These are phyloP conservation scores for Nepenthes mirabilis DNA, from an alignment of 148 eudicot species.

Conservation along the genomic window DNA sequence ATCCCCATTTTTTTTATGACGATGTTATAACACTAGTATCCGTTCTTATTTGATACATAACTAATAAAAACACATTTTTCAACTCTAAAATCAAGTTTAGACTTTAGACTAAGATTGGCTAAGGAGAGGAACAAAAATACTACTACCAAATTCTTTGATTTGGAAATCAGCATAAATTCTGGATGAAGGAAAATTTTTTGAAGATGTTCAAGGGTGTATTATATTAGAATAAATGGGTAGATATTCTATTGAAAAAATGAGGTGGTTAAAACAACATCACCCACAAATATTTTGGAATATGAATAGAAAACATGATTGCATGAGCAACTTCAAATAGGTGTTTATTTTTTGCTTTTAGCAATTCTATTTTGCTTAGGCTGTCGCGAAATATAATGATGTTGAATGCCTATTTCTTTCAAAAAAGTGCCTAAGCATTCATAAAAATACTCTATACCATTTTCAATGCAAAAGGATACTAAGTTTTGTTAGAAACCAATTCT, in stretches of 20 bases:
- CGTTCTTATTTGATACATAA: not conserved
- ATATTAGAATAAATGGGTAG: not conserved
- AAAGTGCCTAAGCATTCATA: not conserved
- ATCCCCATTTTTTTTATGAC: not conserved
- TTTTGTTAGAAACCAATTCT: constrained; percentile 2
- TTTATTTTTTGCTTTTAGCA: not conserved
- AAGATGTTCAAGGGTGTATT: not conserved
- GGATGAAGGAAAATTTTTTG: not conserved
- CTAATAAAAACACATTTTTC: not conserved
- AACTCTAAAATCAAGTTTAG: constrained; percentile 1
- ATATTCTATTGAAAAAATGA: not conserved
- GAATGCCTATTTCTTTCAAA: not conserved
- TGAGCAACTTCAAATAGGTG: not conserved
- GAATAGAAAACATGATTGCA: not conserved
- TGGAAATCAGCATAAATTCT: not conserved
- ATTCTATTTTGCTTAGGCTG: constrained; percentile 2
- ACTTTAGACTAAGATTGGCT: not conserved
- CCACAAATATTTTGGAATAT: constrained; percentile 1
- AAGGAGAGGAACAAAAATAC: not conserved
- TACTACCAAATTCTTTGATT: not conserved
- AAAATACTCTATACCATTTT: constrained; percentile 8
- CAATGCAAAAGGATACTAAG: not conserved
- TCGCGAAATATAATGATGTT: not conserved
- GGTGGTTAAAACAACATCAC: not conserved
- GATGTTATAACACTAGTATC: not conserved